Evolutionary conservation across 2,329 filamentous ascomycete species (phyloP).

Genomic region (Aspergillus pseudonomiae): DNA sequence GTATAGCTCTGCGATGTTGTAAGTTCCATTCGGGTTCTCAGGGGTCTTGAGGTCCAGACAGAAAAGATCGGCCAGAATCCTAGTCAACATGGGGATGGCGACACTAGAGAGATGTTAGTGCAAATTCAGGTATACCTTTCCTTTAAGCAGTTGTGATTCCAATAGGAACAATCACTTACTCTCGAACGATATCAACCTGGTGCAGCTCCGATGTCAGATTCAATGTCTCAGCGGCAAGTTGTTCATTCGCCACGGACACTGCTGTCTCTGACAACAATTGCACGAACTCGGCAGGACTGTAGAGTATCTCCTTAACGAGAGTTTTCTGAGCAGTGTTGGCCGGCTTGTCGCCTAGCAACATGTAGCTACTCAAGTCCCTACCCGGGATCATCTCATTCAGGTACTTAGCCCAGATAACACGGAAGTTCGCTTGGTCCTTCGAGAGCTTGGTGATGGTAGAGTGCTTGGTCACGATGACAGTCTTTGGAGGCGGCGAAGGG

Average conservation of each 20-base stretch:
- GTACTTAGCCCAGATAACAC: constrained; percentile 25
- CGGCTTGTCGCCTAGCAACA: constrained; percentile 24
- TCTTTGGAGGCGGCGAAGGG: constrained; percentile 23
- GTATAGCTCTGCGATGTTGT: constrained; percentile 60
- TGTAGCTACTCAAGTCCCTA: constrained; percentile 20
- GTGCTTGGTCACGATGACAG: constrained; percentile 24
- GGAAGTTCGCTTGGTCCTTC: constrained; percentile 27
- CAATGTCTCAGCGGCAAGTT: constrained; percentile 25
- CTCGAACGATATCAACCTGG: constrained; percentile 30
- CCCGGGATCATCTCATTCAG: constrained; percentile 24
- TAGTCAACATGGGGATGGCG: constrained; percentile 29
- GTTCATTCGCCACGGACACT: constrained; percentile 20
- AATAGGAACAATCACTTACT: constrained; percentile 10
- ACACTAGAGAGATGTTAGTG: constrained; percentile 14
- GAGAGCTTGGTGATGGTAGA: constrained; percentile 21
- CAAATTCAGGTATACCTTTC: not conserved
- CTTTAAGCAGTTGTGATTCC: not conserved
- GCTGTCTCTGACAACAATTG: constrained; percentile 21
- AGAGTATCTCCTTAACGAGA: constrained; percentile 23
- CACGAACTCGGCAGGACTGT: constrained; percentile 23
- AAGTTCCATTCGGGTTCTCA: constrained; percentile 35
- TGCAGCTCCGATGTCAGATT: constrained; percentile 22
- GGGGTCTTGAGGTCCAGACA: constrained; percentile 27
- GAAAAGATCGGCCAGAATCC: constrained; percentile 30
- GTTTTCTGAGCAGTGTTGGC: constrained; percentile 21